Base-by-base conservation (phyloP, 495 filamentous ascomycete genomes). In the Chaetomium tenue region DNA sequence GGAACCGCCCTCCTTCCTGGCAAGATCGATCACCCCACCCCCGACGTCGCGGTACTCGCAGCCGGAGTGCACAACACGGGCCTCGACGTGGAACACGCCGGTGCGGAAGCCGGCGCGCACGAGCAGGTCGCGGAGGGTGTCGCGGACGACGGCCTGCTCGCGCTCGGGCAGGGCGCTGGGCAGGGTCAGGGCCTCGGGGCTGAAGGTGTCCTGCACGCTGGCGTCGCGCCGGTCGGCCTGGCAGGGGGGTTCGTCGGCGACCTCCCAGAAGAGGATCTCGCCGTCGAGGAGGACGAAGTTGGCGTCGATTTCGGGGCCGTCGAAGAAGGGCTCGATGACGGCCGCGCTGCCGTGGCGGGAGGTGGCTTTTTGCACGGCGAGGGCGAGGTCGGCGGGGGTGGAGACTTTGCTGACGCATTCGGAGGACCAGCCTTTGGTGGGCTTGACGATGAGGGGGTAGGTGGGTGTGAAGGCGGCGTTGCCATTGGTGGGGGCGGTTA, bases 231-330 rank as follows among this genome's bases (percentile, higher is more conserved):
- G 25, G 48, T 85, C 83, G 23, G 74, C 82, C 0, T 72, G 55
- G 48, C 75, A 79, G 16, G 83, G 83, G 37, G 83, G 80, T 61
- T 85, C 81, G 58, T 85, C 83, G 2, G 73, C 75, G 33, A 82
- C 71, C 62, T 86, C 83, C 62, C 60, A 77, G 65, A 84, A 84
- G 1, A 84, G 61, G 12, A 84, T 47, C 44, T 85, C 76, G 28
- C 81, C 81, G 57, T 83, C 75, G 2, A 74, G 66, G 3, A 86
- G 68, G 3, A 83, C 72, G 50, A 84, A 73, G 66, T 84, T 86
- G 57, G 72, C 78, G 61, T 86, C 83, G 16, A 86, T 78, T 65
- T 86, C 83, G 0, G 83, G 83, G 0, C 83, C 74, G 30, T 74
- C 70, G 30, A 71, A 74, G 30, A 74, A 74, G 0, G 72, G 72